These are phyloP conservation scores for Trametes hirsuta DNA, from an alignment of 1,284 basidiomycete genomes.

Conservation along the genomic window DNA sequence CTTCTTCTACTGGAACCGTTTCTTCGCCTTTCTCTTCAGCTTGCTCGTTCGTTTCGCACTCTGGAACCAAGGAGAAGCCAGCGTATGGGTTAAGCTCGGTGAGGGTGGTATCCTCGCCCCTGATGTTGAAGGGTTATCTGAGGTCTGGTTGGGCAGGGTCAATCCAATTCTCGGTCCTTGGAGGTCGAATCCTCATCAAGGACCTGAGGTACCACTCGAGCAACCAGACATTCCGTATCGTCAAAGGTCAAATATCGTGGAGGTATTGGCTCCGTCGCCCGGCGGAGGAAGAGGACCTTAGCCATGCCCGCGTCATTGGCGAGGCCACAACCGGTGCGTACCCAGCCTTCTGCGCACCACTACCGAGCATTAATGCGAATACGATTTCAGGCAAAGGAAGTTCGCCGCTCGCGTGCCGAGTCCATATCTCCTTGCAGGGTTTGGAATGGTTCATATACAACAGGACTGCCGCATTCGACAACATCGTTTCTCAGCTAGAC, in stretches of 20 bases:
- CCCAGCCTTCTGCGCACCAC: background rate
- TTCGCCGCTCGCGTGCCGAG: conserved; percentile 66
- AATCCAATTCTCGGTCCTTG: conserved; percentile 88
- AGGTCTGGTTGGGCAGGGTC: conserved; percentile 55
- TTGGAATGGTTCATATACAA: conserved; percentile 93
- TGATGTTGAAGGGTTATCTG: background rate
- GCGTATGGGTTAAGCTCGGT: conserved; percentile 82
- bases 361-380: too few species aligned
- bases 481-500: conserved; percentile 78
- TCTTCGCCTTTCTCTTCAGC: conserved; percentile 71
- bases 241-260: conserved; percentile 87
- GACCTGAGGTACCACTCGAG: conserved; percentile 88
- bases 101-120: conserved; percentile 18
- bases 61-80: conserved; percentile 73
- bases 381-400: conserved; percentile 31
- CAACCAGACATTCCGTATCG: conserved; percentile 83
- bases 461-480: conserved; percentile 84
- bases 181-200: conserved; percentile 84
- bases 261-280: conserved; percentile 87
- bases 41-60: conserved; percentile 62
- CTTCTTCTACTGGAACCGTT: conserved; percentile 89
- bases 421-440: conserved; percentile 79
- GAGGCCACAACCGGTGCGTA: conserved; percentile 48
- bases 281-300: conserved; percentile 66
- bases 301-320: conserved; percentile 54